These are phyloP conservation scores for Colletotrichum trifolii DNA, from an alignment of 2,329 filamentous ascomycete species.

Conservation along the genomic window DNA sequence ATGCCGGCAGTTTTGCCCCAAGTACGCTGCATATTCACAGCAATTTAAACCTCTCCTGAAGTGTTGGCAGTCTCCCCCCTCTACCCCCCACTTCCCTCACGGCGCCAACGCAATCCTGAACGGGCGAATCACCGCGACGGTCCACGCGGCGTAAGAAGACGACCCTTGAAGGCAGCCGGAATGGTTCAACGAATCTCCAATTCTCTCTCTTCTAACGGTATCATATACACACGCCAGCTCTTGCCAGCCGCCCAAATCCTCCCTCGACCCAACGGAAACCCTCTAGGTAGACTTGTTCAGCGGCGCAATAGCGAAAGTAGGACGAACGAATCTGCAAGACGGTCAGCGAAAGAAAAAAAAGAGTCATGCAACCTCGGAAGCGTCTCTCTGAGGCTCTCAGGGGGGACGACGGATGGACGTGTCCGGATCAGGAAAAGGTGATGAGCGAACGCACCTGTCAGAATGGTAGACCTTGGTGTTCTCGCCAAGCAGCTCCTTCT, in stretches of 20 bases:
- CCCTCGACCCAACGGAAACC: background rate
- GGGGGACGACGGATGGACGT: background rate
- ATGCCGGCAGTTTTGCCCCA: too few relatives aligned
- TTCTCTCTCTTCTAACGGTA: constrained; percentile 17
- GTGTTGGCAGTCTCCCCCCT: too few relatives aligned
- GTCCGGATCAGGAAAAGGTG: too few relatives aligned
- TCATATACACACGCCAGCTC: constrained; percentile 25
- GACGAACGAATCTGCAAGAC: constrained; percentile 76
- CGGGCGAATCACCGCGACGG: too few relatives aligned
- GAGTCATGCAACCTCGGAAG: background rate
- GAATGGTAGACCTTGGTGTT: constrained; percentile 88
- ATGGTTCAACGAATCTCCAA: constrained; percentile 14
- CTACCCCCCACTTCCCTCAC: too few relatives aligned
- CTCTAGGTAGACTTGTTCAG: constrained; percentile 65
- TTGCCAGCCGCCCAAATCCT: background rate
- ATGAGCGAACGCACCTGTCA: constrained; percentile 74
- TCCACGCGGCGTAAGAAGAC: too few relatives aligned
- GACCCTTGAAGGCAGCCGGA: background rate
- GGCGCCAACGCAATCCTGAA: too few relatives aligned
- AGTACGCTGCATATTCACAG: too few relatives aligned
- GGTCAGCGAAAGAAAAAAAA: background rate
- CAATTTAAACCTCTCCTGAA: too few relatives aligned
- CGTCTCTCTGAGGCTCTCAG: background rate
- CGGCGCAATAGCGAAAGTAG: constrained; percentile 82
- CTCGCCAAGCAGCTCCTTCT: constrained; percentile 89